Evolutionary conservation across 257 asterid genomes (phyloP), one percentile per base, ranked within the genome.

Genomic region (Voacanga thouarsii): DNA sequence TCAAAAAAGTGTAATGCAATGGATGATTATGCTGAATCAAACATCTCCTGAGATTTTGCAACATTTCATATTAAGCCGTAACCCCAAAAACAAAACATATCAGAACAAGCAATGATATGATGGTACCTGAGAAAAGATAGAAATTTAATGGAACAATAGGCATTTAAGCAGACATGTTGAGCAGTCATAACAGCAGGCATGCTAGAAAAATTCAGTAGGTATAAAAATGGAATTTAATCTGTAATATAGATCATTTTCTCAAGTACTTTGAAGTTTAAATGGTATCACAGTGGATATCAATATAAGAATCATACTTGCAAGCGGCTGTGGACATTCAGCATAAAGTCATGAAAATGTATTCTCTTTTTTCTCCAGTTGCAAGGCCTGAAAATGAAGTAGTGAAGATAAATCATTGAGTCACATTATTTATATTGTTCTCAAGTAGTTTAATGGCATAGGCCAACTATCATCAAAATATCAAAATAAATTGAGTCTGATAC

Each of bases 321-420:
- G 66, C 89, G 89, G 92, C 97, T 90, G 85, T 94, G 99, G 75
- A 94, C 94, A 80, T 86, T 87, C 81, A 94, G 89, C 99, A 94
- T 94, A 78, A 94, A 94, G 88, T 92, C 96, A 55, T 92, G 99
- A 87, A 94, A 92, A 88, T 94, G 99, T 81, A 92, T 91, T 87
- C 99, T 88, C 88, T 89, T 92, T 85, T 92, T 94, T 88, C 99
- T 91, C 97, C 99, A 94, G 80, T 83, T 86, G 81, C 44, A 61
- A 79, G 99, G 96, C 82, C 99, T 94, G 92, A 76, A 77, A 72
- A 24, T 49, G 64, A 83, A 78, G 68, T 69, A n/a, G 12, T 4
- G 78, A 64, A 65, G 15, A 37, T 15, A 16, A 45, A 10, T 33
- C n/a, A 21, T 12, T 50, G 41, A 45, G 57, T 33, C 24, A n/a